phyloP scores from a whole-genome alignment of 306 rosid species.

The Ammopiptanthus mongolicus region DNA sequence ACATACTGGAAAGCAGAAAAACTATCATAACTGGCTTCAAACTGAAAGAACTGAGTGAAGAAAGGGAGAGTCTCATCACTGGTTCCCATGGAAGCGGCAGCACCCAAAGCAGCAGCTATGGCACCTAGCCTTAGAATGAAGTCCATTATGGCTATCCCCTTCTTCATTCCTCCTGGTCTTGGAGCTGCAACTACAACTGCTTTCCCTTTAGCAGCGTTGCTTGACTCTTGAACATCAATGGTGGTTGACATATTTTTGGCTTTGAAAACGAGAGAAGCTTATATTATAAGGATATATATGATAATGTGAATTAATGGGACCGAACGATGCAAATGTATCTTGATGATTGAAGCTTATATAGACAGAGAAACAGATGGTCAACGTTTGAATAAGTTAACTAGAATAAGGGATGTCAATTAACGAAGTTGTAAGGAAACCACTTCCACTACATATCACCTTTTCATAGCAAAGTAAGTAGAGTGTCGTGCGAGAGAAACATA shows the following conservation, averaged over 20 bases:
- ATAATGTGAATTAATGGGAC: constrained; percentile 12
- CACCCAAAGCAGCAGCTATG: constrained; percentile 49
- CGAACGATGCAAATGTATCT: constrained; percentile 23
- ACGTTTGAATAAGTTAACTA: neutral
- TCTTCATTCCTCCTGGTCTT: constrained; percentile 45
- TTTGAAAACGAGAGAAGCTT: constrained; percentile 7
- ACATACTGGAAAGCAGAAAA: constrained; percentile 72
- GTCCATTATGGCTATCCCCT: constrained; percentile 60
- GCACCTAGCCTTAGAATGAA: constrained; percentile 74
- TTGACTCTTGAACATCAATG: constrained; percentile 51
- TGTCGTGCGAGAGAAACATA: too few relatives aligned
- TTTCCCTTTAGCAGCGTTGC: constrained; percentile 41
- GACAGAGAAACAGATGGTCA: neutral
- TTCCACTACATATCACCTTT: too few relatives aligned
- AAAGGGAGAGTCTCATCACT: constrained; percentile 81
- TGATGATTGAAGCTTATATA: constrained; percentile 30
- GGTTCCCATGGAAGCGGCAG: constrained; percentile 75
- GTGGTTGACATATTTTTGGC: constrained; percentile 44
- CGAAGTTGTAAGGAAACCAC: too few relatives aligned
- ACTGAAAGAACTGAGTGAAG: constrained; percentile 90
- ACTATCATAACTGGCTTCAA: constrained; percentile 76
- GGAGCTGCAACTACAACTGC: constrained; percentile 9
- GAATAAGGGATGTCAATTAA: too few relatives aligned
- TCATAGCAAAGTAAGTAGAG: too few relatives aligned
- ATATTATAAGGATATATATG: neutral